Conservation (phyloP, 768 basidiomycete genomes). For the Terana coerulea region DNA sequence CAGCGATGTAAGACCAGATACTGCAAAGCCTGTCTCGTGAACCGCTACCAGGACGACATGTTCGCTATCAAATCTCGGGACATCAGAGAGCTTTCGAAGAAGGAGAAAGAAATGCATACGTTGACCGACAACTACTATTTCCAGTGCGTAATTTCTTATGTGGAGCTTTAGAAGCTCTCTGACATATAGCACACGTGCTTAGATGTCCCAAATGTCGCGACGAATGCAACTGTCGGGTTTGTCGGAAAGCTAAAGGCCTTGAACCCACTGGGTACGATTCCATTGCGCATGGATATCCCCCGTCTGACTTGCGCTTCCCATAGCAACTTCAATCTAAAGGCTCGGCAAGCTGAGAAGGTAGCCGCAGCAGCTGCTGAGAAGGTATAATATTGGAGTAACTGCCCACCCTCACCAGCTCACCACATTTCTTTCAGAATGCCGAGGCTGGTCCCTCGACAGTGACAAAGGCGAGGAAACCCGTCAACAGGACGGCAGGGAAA, state of each 20-base stretch:
- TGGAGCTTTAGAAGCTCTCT: constrained; percentile 9
- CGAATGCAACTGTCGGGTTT: constrained; percentile 63
- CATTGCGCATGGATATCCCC: neutral
- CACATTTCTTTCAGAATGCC: neutral
- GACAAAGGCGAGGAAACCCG: neutral
- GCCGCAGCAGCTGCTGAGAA: constrained; percentile 2
- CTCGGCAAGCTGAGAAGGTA: constrained; percentile 6
- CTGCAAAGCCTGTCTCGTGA: constrained; percentile 64
- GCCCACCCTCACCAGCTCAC: too few species aligned
- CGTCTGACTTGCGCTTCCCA: neutral
- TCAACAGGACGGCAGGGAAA: constrained; percentile 2
- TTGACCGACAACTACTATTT: constrained; percentile 40
- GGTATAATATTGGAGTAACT: too few species aligned
- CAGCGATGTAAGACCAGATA: constrained; percentile 55
- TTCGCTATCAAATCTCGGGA: constrained; percentile 33
- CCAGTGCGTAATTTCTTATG: constrained; percentile 35
- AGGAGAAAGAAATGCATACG: constrained; percentile 27
- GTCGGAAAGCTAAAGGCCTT: constrained; percentile 61
- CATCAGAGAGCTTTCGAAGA: neutral
- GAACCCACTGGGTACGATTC: constrained; percentile 51
- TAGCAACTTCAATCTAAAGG: neutral
- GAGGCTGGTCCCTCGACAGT: neutral
- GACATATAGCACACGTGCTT: constrained; percentile 30
- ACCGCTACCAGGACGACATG: constrained; percentile 57
- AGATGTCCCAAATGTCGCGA: constrained; percentile 69